Evolutionary conservation across 2,329 filamentous ascomycete species (phyloP).

Genomic region (Fusarium decemcellulare): DNA sequence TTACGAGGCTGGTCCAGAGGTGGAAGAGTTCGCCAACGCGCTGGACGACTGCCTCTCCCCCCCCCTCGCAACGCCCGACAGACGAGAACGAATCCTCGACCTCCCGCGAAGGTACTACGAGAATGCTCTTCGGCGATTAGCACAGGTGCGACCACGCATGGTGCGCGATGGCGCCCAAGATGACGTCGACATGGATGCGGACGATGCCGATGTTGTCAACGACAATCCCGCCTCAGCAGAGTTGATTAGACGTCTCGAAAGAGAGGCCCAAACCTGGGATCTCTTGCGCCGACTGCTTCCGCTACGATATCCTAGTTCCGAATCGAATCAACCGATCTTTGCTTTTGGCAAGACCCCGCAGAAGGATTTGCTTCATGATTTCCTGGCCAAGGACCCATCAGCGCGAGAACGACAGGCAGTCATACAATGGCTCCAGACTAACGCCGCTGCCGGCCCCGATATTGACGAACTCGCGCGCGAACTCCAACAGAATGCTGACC

Average conservation of each 20-base stretch:
- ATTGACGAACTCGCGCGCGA: slow-evolving; percentile 84
- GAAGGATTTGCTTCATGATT: slow-evolving; percentile 73
- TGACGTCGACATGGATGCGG: slow-evolving; percentile 69
- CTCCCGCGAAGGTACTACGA: slow-evolving; percentile 72
- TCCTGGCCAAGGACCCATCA: slow-evolving; percentile 78
- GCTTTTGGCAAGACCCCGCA: slow-evolving; percentile 41
- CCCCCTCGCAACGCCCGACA: slow-evolving; percentile 64
- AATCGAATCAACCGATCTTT: slow-evolving; percentile 50
- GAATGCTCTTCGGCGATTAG: slow-evolving; percentile 59
- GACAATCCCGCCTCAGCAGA: slow-evolving; percentile 44
- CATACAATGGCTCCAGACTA: slow-evolving; percentile 88
- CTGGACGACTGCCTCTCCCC: slow-evolving; percentile 80
- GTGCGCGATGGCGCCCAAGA: slow-evolving; percentile 54
- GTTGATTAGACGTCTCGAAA: slow-evolving; percentile 72
- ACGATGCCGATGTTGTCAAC: slow-evolving; percentile 60
- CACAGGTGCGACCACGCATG: slow-evolving; percentile 49
- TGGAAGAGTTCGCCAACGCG: slow-evolving; percentile 87
- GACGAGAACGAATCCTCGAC: slow-evolving; percentile 76
- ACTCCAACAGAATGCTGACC: slow-evolving; percentile 81
- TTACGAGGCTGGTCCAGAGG: slow-evolving; percentile 75
- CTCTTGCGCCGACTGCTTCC: slow-evolving; percentile 82
- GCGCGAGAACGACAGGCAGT: slow-evolving; percentile 86
- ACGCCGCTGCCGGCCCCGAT: slow-evolving; percentile 77
- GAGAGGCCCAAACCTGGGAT: slow-evolving; percentile 93
- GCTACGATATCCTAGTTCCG: slow-evolving; percentile 69